Evolutionary conservation across 768 basidiomycete genomes (phyloP).

Genomic region (Amanita exitialis): DNA sequence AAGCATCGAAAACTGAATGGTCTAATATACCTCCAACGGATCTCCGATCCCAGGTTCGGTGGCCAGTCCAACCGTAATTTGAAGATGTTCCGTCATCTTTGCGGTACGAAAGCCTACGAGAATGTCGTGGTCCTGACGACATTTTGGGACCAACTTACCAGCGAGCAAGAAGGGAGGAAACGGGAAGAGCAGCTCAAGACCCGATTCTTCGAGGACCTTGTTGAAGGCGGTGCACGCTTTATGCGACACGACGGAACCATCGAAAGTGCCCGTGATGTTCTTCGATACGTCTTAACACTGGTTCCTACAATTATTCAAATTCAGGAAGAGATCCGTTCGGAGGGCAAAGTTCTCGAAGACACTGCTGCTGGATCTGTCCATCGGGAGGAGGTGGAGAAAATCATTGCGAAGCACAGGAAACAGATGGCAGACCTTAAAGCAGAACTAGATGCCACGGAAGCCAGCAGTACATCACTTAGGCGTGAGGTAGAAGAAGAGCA

Average conservation of each 20-base stretch:
- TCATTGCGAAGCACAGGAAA: conserved; percentile 20
- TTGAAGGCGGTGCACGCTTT: conserved; percentile 27
- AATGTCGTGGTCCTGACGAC: conserved; percentile 37
- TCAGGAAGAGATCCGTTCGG: conserved; percentile 10
- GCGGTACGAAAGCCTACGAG: conserved; percentile 30
- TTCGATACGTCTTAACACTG: conserved; percentile 18
- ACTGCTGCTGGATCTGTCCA: conserved; percentile 28
- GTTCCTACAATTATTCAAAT: conserved; percentile 8
- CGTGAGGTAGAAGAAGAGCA: not conserved
- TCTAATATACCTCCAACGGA: conserved; percentile 32
- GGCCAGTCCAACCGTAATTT: conserved; percentile 29
- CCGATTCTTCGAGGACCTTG: conserved; percentile 31
- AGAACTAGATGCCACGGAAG: not conserved
- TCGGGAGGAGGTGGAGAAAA: conserved; percentile 22
- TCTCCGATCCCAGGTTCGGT: conserved; percentile 23
- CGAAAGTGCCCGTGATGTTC: conserved; percentile 19
- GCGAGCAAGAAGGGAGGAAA: conserved; percentile 17
- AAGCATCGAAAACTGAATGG: conserved; percentile 18
- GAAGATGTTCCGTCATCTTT: conserved; percentile 32
- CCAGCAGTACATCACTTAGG: not conserved
- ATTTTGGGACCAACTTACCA: conserved; percentile 30
- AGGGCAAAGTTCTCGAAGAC: conserved; percentile 19
- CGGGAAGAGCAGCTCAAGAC: conserved; percentile 26
- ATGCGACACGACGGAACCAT: conserved; percentile 23
- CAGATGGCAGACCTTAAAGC: conserved; percentile 21